Conservation (phyloP, 805 yeast genomes). For the Sugiyamaella lignohabitans region DNA sequence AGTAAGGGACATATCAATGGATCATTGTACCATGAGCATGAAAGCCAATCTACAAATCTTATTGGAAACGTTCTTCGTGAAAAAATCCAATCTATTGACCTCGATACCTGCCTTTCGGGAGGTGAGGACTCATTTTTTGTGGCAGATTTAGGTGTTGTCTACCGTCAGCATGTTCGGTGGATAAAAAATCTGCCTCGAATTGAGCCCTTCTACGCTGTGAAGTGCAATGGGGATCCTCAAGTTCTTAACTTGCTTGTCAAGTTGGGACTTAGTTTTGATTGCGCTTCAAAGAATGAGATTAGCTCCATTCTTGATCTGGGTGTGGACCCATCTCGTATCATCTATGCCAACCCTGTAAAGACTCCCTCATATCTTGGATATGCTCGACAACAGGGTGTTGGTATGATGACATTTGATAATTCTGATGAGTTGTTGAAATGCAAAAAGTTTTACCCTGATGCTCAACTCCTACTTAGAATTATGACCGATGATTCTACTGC, state of each 20-base stretch:
- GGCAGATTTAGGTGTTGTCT: slow-evolving; percentile 73
- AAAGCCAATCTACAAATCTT: too few relatives aligned
- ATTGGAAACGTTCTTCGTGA: slow-evolving; percentile 20
- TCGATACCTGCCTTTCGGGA: slow-evolving; percentile 58
- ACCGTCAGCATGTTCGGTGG: slow-evolving; percentile 63
- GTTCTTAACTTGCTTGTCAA: slow-evolving; percentile 52
- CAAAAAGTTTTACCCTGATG: slow-evolving; percentile 57
- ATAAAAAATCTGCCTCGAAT: slow-evolving; percentile 56
- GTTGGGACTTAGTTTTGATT: slow-evolving; percentile 77
- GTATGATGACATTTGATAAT: slow-evolving; percentile 84
- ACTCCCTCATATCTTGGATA: slow-evolving; percentile 72
- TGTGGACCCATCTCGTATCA: slow-evolving; percentile 56
- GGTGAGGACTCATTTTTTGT: slow-evolving; percentile 84
- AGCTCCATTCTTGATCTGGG: slow-evolving; percentile 57
- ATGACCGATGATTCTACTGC: slow-evolving; percentile 86
- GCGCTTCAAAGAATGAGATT: slow-evolving; percentile 87
- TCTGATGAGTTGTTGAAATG: slow-evolving; percentile 76
- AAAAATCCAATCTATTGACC: slow-evolving; percentile 38
- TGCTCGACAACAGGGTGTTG: slow-evolving; percentile 51
- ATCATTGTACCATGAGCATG: too few relatives aligned
- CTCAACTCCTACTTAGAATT: slow-evolving; percentile 69
- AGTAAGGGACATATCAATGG: too few relatives aligned
- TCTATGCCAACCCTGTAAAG: slow-evolving; percentile 94
- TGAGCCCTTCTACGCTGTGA: slow-evolving; percentile 88
- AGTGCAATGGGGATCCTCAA: slow-evolving; percentile 72